These are phyloP conservation scores for Tritrichomonas musculus DNA, from an alignment of 208 protist species.

Conservation along the genomic window DNA sequence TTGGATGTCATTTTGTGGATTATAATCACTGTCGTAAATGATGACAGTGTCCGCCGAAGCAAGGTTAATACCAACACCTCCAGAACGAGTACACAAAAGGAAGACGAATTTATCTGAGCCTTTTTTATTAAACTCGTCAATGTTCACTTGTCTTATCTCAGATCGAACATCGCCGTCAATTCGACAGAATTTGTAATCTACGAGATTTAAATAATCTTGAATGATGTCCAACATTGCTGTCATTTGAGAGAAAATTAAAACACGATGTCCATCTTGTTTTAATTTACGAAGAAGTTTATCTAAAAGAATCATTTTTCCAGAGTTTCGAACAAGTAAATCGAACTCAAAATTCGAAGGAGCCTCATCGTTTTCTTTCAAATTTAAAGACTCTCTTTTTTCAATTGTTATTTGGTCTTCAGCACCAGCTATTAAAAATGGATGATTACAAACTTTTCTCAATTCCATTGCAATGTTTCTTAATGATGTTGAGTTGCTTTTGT, in stretches of 20 bases:
- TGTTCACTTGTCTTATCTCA: constrained; percentile 58
- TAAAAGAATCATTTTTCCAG: constrained; percentile 60
- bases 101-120: constrained; percentile 71
- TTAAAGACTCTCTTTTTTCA: neutral
- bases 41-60: constrained; percentile 93
- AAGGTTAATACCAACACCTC: constrained; percentile 95
- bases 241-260: constrained; percentile 95
- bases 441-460: constrained; percentile 74
- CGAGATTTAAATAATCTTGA: constrained; percentile 59
- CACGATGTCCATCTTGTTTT: constrained; percentile 63
- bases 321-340: neutral
- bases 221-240: constrained; percentile 69
- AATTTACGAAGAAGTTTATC: constrained; percentile 62
- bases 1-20: constrained; percentile 93
- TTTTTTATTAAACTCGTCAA: constrained; percentile 86
- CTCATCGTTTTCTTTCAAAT: constrained; percentile 1
- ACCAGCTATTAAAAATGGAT: constrained; percentile 58
- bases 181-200: constrained; percentile 59
- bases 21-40: constrained; percentile 96
- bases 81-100: constrained; percentile 86
- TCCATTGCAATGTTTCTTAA: constrained; percentile 57
- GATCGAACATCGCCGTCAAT: constrained; percentile 62
- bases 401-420: neutral
- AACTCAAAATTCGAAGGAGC: neutral
- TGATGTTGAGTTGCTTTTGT: neutral